Percentiles rank a stretch among this genome's conserved stretches.
Conservation (phyloP, 495 filamentous ascomycete genomes). For the Xylaria intraflava region DNA sequence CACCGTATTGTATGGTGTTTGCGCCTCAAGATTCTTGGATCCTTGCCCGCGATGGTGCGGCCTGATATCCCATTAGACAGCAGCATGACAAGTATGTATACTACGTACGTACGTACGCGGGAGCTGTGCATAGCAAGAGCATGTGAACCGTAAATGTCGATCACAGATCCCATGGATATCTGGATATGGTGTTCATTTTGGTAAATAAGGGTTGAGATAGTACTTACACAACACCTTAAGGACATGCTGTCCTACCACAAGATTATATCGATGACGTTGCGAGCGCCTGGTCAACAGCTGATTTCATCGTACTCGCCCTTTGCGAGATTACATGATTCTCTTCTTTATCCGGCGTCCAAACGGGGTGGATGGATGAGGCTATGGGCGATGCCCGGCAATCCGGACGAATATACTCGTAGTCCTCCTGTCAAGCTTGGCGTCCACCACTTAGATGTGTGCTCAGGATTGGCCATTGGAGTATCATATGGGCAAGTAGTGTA, state of each 20-base stretch:
- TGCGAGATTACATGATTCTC: too few species aligned
- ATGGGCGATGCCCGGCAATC: background rate
- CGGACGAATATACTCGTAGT: background rate
- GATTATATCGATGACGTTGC: background rate
- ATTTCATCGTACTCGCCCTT: background rate
- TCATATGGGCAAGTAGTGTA: background rate
- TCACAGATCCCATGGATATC: background rate
- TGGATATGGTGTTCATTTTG: background rate
- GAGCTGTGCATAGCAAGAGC: background rate
- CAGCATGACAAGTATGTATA: conserved; percentile 3
- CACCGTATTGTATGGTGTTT: background rate
- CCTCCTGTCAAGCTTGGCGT: background rate
- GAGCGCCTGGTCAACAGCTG: background rate
- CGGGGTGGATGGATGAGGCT: background rate
- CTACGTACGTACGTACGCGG: too few species aligned
- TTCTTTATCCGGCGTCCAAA: background rate
- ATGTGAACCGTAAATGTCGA: background rate
- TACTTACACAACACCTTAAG: background rate
- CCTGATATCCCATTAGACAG: background rate
- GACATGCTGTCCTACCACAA: background rate
- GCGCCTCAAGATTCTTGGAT: background rate
- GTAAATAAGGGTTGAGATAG: background rate
- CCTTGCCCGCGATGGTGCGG: background rate
- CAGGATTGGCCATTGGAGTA: background rate
- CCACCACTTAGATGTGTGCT: background rate